Base-by-base conservation (phyloP, 331 rosid species). In the Quercus phellos region DNA sequence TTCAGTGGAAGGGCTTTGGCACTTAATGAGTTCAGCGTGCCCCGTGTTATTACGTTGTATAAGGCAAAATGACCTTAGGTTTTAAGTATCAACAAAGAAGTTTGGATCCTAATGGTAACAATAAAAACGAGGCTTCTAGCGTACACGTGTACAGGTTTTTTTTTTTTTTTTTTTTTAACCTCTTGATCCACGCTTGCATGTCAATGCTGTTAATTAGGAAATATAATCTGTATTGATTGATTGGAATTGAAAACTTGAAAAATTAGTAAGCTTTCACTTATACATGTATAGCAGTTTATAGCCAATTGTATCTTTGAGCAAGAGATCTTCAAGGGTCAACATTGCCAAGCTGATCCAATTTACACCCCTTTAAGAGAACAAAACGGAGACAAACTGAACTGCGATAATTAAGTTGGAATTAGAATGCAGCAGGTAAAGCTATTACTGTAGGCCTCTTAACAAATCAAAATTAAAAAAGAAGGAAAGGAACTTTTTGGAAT, bases 401-500 rank as follows among this genome's bases (percentile, higher is more conserved):
- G 13, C 1, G 8, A 13, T 61, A 5, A 13, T 14, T 18, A 34
- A 66, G 35, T 17, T 18, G 16, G 14, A 66, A 66, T 9, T 1
- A 34, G 4, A n/a, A 66, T 32, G 51, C 71, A 7, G 51, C 34
- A 4, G 13, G 24, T 8, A n/a, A 32, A 32, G 16, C 71, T 18
- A 66, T 66, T 8, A 21, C 26, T 66, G 69, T 13, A 16, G 22
- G 13, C 43, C 38, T 77, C 14, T 55, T 74, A 76, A 74, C 51
- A 46, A 16, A 55, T 18, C 1, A 38, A 35, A 63, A 38, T 26
- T 72, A 76, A 72, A 84, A 75, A 85, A 80, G 80, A 77, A 75
- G 34, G 68, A 43, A 82, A 79, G 74, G 74, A 75, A 83, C 55
- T 50, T 26, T 46, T 75, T 71, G 80, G 74, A 82, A 85, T 66